phyloP scores from a whole-genome alignment of 2,329 filamentous ascomycete genomes.

The Pseudogymnoascus sp. region DNA sequence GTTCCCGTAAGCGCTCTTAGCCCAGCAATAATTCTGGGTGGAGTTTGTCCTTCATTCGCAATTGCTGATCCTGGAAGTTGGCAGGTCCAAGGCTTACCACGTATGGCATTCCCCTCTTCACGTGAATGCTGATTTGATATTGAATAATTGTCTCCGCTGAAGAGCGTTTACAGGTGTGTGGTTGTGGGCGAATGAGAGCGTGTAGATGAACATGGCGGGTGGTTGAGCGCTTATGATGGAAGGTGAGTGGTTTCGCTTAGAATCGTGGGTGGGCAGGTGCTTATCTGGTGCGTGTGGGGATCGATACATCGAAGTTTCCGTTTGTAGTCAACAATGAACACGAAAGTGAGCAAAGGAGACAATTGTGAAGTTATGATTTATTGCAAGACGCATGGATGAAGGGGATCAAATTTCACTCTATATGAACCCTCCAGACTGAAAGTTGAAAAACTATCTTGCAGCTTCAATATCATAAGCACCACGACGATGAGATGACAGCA shows the following conservation, averaged over 20 bases:
- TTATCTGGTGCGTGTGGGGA: not conserved
- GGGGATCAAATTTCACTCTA: not conserved
- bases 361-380: not conserved
- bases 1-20: not conserved
- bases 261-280: not conserved
- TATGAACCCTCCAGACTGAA: not conserved
- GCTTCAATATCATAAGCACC: not conserved
- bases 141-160: not conserved
- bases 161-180: not conserved
- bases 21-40: not conserved
- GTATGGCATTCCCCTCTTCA: not conserved
- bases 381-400: not conserved
- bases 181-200: not conserved
- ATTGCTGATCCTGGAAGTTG: not conserved
- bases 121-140: not conserved
- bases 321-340: not conserved
- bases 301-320: not conserved
- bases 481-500: not conserved
- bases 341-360: not conserved
- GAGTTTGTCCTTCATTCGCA: not conserved
- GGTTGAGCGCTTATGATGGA: slow-evolving; percentile 5
- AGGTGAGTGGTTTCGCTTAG: not conserved
- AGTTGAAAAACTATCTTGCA: not conserved
- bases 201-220: not conserved
- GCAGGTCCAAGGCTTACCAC: not conserved